Conservation (phyloP, 768 basidiomycete genomes). For the Saitozyma sp. region DNA sequence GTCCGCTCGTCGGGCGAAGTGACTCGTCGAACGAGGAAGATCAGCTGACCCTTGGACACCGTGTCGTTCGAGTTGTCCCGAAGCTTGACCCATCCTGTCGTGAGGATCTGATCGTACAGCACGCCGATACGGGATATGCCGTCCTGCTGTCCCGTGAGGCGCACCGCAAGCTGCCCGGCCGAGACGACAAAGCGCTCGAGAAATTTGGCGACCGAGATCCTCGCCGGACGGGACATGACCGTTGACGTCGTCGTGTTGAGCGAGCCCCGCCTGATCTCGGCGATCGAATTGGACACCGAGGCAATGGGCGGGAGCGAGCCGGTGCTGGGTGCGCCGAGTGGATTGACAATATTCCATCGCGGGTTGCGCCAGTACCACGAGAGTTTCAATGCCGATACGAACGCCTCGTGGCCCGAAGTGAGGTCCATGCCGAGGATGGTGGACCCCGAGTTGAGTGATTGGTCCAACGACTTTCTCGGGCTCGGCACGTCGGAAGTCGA, state of each 20-base stretch:
- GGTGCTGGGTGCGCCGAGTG: slow-evolving; percentile 2
- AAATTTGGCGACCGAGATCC: slow-evolving; percentile 41
- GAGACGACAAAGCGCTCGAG: slow-evolving; percentile 47
- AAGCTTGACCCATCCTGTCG: slow-evolving; percentile 50
- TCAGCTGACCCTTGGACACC: slow-evolving; percentile 52
- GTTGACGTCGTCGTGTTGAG: slow-evolving; percentile 28
- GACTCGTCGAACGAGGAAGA: slow-evolving; percentile 50
- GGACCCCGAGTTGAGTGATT: slow-evolving; percentile 17
- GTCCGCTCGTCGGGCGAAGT: slow-evolving; percentile 36
- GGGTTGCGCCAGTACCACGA: slow-evolving; percentile 52
- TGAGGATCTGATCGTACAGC: slow-evolving; percentile 52
- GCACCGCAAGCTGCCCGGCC: slow-evolving; percentile 37
- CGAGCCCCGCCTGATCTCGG: slow-evolving; percentile 37
- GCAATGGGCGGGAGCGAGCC: slow-evolving; percentile 5
- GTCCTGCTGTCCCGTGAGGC: slow-evolving; percentile 41
- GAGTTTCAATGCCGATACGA: slow-evolving; percentile 49
- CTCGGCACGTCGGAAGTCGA: slow-evolving; percentile 1
- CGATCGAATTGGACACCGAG: slow-evolving; percentile 10
- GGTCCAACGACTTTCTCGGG: slow-evolving; percentile 1
- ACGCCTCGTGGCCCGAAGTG: slow-evolving; percentile 50
- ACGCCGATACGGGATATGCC: slow-evolving; percentile 48
- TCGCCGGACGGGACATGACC: slow-evolving; percentile 11
- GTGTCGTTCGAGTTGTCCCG: slow-evolving; percentile 35
- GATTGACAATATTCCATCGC: not conserved
- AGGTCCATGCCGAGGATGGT: slow-evolving; percentile 52